These are phyloP conservation scores for Pythium insidiosum DNA, from an alignment of 352 stramenopile species.

Conservation along the genomic window DNA sequence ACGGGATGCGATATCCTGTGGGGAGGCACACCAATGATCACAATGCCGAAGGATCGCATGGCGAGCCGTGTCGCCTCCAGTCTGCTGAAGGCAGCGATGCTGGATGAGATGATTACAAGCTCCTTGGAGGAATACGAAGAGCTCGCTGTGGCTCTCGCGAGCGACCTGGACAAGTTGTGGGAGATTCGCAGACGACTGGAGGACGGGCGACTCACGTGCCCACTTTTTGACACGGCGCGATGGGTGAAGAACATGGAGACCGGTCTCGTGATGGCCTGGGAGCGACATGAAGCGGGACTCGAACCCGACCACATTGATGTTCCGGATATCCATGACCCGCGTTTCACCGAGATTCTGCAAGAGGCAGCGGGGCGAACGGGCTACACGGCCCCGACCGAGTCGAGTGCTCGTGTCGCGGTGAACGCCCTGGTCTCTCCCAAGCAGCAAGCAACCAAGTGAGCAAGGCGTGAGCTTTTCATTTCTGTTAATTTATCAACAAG, in stretches of 20 bases:
- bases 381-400: no score
- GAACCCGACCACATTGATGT: conserved; percentile 75
- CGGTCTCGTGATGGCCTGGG: conserved; percentile 58
- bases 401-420: no score
- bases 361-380: no score
- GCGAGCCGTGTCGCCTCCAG: conserved; percentile 82
- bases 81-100: conserved; percentile 71
- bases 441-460: no score
- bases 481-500: no score
- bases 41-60: conserved; percentile 87
- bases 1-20: conserved; percentile 91
- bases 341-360: no score
- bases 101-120: conserved; percentile 72
- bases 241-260: conserved; percentile 85
- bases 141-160: conserved; percentile 82
- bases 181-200: conserved; percentile 65
- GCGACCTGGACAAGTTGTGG: conserved; percentile 80
- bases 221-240: conserved; percentile 76
- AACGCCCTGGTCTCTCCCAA: no score
- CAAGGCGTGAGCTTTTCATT: no score
- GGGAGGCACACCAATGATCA: conserved; percentile 88
- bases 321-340: conserved; percentile 65
- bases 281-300: conserved; percentile 56
- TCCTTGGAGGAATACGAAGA: conserved; percentile 88
- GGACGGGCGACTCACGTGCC: conserved; percentile 46